These are phyloP conservation scores for Leucosporidium creatinivorum DNA, from an alignment of 768 basidiomycete genomes.

Conservation along the genomic window DNA sequence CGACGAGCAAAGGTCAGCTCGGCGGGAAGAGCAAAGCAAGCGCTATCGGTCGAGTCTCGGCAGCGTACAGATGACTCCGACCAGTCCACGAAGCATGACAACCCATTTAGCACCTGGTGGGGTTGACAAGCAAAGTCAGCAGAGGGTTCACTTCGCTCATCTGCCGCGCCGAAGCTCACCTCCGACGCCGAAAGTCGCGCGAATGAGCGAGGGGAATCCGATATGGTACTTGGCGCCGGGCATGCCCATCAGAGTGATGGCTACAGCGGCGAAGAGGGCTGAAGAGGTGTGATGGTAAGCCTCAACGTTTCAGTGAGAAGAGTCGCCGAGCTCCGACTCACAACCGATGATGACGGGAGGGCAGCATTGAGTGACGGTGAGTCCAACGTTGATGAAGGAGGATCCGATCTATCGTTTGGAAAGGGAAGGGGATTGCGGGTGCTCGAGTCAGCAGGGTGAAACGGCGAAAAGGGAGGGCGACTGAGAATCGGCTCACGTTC, in stretches of 20 bases:
- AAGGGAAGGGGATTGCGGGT: no score
- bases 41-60: no score
- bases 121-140: background rate
- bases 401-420: background rate
- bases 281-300: no score
- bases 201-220: background rate
- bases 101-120: background rate
- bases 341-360: background rate
- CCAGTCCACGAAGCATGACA: background rate
- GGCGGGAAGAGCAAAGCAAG: no score
- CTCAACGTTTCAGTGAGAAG: background rate
- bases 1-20: no score
- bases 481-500: background rate
- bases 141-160: background rate
- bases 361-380: background rate
- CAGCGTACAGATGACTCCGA: background rate
- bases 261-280: background rate
- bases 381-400: background rate
- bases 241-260: background rate
- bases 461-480: no score
- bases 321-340: background rate
- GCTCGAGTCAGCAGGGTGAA: no score
- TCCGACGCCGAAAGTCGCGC: background rate
- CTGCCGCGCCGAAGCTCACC: background rate
- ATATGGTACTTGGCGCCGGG: background rate